These are phyloP conservation scores for Mallotus nudiflorus DNA, from an alignment of 345 rosid species.

Conservation along the genomic window DNA sequence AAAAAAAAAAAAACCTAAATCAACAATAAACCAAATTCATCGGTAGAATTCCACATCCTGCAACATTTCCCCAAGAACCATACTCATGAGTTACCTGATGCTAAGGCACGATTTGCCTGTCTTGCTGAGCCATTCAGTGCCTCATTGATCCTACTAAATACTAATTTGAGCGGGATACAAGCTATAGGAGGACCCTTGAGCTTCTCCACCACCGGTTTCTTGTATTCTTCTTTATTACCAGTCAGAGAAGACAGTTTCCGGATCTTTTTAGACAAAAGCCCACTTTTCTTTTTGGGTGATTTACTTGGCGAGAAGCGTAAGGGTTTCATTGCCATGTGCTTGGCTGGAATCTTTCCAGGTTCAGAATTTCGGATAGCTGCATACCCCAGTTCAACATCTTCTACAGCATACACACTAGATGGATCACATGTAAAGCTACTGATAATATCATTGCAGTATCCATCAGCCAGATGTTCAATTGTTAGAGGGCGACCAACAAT, in stretches of 20 bases:
- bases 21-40: not conserved
- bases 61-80: not conserved
- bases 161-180: constrained; percentile 84
- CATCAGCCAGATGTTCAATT: constrained; percentile 50
- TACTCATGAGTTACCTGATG: constrained; percentile 19
- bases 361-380: constrained; percentile 29
- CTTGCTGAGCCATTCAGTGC: constrained; percentile 68
- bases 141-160: constrained; percentile 88
- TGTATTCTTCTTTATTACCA: constrained; percentile 46
- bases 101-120: constrained; percentile 18
- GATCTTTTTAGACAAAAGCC: constrained; percentile 58
- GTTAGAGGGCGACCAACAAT: constrained; percentile 82
- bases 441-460: constrained; percentile 28
- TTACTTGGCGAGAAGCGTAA: constrained; percentile 16
- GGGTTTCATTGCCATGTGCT: constrained; percentile 25
- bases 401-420: not conserved
- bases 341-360: constrained; percentile 37
- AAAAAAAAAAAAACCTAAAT: too few relatives aligned
- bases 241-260: constrained; percentile 81
- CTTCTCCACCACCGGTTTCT: constrained; percentile 48
- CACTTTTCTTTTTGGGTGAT: constrained; percentile 37
- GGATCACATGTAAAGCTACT: constrained; percentile 27
- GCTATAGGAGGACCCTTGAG: constrained; percentile 63
- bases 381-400: constrained; percentile 21
- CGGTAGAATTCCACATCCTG: constrained; percentile 8